Conservation (phyloP, 257 asterid species). For the Solanum bulbocastanum region DNA sequence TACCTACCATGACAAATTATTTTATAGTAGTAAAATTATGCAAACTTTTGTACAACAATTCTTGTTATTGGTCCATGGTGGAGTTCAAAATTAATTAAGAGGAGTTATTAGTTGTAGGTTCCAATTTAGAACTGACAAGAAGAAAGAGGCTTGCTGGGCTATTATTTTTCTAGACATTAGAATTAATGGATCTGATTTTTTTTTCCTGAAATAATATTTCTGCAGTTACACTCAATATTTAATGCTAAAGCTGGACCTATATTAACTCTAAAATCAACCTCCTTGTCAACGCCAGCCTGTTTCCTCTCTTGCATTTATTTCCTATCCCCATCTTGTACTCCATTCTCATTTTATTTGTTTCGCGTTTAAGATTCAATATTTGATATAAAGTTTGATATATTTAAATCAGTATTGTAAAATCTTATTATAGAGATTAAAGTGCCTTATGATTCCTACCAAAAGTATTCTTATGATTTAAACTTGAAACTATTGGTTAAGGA, state of each 20-base stretch:
- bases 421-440: neutral
- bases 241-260: conserved; percentile 2
- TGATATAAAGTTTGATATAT: neutral
- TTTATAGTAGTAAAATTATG: neutral
- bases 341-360: neutral
- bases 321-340: neutral
- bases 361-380: fast-evolving
- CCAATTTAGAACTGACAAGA: neutral
- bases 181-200: neutral
- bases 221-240: neutral
- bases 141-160: neutral
- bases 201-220: neutral
- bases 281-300: conserved; percentile 1
- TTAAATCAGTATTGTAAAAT: neutral
- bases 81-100: neutral
- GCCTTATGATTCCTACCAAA: neutral
- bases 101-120: neutral
- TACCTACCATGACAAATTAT: neutral
- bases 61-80: neutral
- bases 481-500: neutral
- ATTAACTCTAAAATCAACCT: neutral
- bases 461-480: neutral
- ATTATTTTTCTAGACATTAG: neutral
- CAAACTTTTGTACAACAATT: neutral
- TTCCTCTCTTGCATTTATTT: neutral